Conservation (phyloP, 305 asterid species). For the Ruellia speciosa region DNA sequence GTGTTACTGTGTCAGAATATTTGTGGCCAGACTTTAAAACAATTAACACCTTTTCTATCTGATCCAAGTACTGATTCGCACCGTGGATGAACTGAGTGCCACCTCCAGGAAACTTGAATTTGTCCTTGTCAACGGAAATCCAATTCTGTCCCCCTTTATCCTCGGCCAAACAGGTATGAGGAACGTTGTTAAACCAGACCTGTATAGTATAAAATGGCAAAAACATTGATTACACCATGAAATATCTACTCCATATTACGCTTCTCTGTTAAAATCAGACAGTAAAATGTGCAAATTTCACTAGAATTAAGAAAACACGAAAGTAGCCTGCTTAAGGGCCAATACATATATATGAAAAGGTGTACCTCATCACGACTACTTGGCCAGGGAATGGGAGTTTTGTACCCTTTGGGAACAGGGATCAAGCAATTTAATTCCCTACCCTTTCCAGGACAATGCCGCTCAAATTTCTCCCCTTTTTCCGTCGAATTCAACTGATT, state of each 20-base stretch:
- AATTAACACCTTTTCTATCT: neutral
- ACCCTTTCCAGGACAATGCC: slow-evolving; percentile 1
- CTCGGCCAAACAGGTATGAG: neutral
- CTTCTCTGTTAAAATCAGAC: too few species aligned
- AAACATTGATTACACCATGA: too few species aligned
- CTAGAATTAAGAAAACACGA: too few species aligned
- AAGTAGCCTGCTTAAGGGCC: too few species aligned
- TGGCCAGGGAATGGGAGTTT: neutral
- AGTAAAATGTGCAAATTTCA: too few species aligned
- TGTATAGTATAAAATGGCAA: neutral
- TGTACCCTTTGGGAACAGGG: neutral
- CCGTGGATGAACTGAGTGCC: slow-evolving; percentile 1
- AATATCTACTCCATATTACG: too few species aligned
- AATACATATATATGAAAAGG: too few species aligned
- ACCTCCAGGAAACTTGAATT: neutral
- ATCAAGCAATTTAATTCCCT: neutral
- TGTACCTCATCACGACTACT: neutral
- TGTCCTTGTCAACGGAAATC: neutral
- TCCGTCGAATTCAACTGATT: neutral
- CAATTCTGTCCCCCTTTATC: neutral
- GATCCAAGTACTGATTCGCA: neutral
- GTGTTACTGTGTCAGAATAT: neutral
- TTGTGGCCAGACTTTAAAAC: neutral
- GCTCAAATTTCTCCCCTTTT: slow-evolving; percentile 4
- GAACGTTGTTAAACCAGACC: neutral